Conservation (phyloP, 2,329 filamentous ascomycete genomes). For the Calonectria fujianensis region DNA sequence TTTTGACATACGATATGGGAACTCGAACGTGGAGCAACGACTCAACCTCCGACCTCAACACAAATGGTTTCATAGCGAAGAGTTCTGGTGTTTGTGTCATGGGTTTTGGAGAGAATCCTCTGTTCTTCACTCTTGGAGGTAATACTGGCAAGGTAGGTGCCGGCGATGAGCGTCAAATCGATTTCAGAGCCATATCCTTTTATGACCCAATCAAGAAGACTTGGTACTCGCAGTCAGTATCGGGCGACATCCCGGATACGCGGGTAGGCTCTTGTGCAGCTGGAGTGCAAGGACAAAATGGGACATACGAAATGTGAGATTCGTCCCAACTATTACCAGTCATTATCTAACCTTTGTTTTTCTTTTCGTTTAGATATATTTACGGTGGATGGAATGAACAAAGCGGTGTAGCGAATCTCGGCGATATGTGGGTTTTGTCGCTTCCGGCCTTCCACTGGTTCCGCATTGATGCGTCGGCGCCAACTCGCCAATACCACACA, state of each 20-base stretch:
- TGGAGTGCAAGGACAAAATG: conserved; percentile 2
- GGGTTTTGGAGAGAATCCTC: conserved; percentile 5
- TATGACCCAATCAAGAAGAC: background rate
- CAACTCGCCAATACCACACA: conserved; percentile 9
- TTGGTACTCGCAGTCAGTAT: background rate
- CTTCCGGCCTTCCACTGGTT: conserved; percentile 14
- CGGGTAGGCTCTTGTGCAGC: background rate
- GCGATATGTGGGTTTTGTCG: conserved; percentile 10
- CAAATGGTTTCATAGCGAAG: background rate
- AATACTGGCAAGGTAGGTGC: background rate
- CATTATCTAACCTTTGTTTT: background rate
- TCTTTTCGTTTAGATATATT: background rate
- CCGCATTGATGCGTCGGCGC: background rate
- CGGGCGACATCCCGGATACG: background rate
- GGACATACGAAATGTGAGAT: conserved; percentile 9
- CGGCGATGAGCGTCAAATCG: background rate
- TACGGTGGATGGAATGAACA: conserved; percentile 11
- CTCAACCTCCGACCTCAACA: background rate
- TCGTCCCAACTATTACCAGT: no score
- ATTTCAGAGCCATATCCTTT: background rate
- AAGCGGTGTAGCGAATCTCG: background rate
- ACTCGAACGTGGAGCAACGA: conserved; percentile 3
- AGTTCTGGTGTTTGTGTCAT: conserved; percentile 6
- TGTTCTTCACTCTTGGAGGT: background rate
- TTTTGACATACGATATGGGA: conserved; percentile 11